Percentiles rank a stretch among this genome's conserved stretches.
Conservation (phyloP, 257 asterid genomes). For the Fraxinus excelsior region DNA sequence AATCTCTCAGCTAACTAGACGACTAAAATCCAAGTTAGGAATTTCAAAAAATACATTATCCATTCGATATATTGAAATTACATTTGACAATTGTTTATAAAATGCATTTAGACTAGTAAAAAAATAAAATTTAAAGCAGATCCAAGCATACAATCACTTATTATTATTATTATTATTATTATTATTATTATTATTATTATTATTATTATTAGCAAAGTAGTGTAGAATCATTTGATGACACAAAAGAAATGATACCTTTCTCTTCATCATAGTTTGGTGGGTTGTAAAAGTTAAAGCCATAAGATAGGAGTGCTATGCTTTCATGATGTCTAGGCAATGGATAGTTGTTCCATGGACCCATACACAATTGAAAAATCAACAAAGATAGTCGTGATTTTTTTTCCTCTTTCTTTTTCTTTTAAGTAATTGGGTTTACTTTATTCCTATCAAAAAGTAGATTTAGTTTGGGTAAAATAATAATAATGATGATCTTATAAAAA, state of each 20-base stretch:
- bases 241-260: conserved; percentile 21
- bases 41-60: not conserved
- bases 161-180: not conserved
- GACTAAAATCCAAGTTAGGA: not conserved
- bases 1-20: not conserved
- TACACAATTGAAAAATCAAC: conserved; percentile 24
- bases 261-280: conserved; percentile 35
- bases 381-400: conserved; percentile 15
- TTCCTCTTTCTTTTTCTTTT: conserved; percentile 10
- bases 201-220: not conserved
- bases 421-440: conserved; percentile 17
- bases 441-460: conserved; percentile 17
- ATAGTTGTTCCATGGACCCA: conserved; percentile 34
- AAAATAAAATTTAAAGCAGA: not conserved
- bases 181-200: too few species aligned
- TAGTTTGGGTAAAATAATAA: too few species aligned
- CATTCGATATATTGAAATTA: not conserved
- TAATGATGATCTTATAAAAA: too few species aligned
- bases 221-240: conserved; percentile 15
- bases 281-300: conserved; percentile 41
- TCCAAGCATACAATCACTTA: not conserved
- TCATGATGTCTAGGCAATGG: conserved; percentile 35
- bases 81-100: not conserved
- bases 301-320: conserved; percentile 35
- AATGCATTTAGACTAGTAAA: not conserved